Conservation (phyloP, 2,329 filamentous ascomycete genomes). For the Lojkania enalia region DNA sequence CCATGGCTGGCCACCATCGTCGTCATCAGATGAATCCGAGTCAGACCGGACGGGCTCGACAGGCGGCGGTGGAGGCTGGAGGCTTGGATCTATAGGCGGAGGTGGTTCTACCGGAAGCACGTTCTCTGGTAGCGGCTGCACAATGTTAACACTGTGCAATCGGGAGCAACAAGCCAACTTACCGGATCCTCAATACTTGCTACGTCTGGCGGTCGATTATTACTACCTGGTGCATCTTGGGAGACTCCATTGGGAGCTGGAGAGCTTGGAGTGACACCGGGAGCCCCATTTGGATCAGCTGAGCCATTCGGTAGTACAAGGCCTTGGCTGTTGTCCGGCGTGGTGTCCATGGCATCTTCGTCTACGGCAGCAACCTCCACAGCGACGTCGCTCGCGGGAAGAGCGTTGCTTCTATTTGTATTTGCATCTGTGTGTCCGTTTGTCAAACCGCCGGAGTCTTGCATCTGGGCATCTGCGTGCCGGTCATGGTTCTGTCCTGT, state of each 20-base stretch:
- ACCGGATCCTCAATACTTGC: conserved; percentile 6
- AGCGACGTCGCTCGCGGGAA: conserved; percentile 23
- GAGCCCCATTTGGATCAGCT: conserved; percentile 16
- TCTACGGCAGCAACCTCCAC: conserved; percentile 36
- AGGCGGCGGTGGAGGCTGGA: conserved; percentile 38
- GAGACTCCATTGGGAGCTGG: conserved; percentile 18
- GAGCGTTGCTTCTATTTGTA: conserved; percentile 7
- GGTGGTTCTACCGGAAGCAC: conserved; percentile 26
- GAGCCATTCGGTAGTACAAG: conserved; percentile 29
- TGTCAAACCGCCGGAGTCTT: conserved; percentile 28
- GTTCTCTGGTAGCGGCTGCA: conserved; percentile 19
- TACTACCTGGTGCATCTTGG: conserved; percentile 12
- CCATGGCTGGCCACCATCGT: conserved; percentile 49
- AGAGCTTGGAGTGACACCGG: conserved; percentile 17
- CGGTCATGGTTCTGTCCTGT: conserved; percentile 43
- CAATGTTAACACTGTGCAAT: conserved; percentile 9
- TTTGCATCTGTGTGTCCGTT: conserved; percentile 18
- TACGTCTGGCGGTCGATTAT: conserved; percentile 12
- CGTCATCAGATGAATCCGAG: conserved; percentile 43
- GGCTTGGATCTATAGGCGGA: conserved; percentile 23
- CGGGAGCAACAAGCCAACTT: background rate
- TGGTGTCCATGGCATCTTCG: conserved; percentile 47
- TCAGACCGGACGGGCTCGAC: conserved; percentile 34
- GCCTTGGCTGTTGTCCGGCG: conserved; percentile 35
- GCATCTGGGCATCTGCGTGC: conserved; percentile 38